phyloP scores from a whole-genome alignment of 192 early-diverging fungal genomes.

The Umbelopsis sp. region DNA sequence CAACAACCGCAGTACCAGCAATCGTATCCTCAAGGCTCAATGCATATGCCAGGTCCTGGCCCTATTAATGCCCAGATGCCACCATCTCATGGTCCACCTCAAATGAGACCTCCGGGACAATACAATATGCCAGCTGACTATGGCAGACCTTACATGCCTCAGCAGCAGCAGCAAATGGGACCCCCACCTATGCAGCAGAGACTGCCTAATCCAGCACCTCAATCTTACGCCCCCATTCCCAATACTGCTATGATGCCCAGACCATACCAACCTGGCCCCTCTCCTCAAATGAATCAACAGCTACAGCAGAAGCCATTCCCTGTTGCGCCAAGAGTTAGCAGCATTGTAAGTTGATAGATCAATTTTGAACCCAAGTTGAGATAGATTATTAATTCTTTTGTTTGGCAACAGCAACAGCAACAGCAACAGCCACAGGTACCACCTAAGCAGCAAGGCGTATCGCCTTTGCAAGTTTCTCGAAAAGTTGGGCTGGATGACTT shows the following conservation, averaged over 20 bases:
- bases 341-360: neutral
- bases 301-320: constrained; percentile 1
- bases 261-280: neutral
- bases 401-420: neutral
- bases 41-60: constrained; percentile 38
- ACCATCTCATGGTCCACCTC: neutral
- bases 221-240: constrained; percentile 5
- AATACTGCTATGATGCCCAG: constrained; percentile 15
- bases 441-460: constrained; percentile 44
- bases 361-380: neutral
- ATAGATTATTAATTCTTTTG: neutral
- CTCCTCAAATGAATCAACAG: constrained; percentile 8
- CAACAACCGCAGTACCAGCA: constrained; percentile 47
- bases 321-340: constrained; percentile 5
- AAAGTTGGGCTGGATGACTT: constrained; percentile 92
- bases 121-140: constrained; percentile 2
- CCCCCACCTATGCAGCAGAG: constrained; percentile 10
- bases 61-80: neutral
- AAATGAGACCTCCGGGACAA: constrained; percentile 17
- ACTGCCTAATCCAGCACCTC: neutral
- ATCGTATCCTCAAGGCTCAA: constrained; percentile 39
- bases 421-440: constrained; percentile 42
- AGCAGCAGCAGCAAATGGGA: neutral
- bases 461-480: constrained; percentile 6
- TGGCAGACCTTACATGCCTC: neutral